These are phyloP conservation scores for Peltaster fructicola DNA, from an alignment of 2,329 filamentous ascomycete genomes.

Conservation along the genomic window DNA sequence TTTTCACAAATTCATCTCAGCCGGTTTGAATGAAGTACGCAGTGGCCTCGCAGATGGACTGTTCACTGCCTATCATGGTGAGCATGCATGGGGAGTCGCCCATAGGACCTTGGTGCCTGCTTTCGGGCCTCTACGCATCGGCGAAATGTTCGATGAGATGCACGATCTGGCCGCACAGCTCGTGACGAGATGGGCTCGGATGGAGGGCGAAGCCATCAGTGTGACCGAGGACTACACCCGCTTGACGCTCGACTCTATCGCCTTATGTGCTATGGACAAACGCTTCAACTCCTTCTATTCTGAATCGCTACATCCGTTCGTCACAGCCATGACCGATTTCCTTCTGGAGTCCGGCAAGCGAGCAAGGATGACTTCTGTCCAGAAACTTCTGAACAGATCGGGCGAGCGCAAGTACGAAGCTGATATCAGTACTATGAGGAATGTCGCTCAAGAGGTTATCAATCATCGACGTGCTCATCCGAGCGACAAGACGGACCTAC, in stretches of 20 bases:
- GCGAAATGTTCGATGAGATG: slow-evolving; percentile 49
- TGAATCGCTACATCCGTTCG: slow-evolving; percentile 49
- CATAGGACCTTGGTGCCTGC: slow-evolving; percentile 46
- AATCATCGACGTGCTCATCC: slow-evolving; percentile 2
- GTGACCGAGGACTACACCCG: slow-evolving; percentile 52
- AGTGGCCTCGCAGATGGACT: slow-evolving; percentile 46
- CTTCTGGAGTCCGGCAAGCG: slow-evolving; percentile 27
- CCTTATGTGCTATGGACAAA: slow-evolving; percentile 49
- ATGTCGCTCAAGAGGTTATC: slow-evolving; percentile 12
- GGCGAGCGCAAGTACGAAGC: slow-evolving; percentile 17
- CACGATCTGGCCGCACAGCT: slow-evolving; percentile 34
- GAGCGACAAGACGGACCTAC: slow-evolving; percentile 30
- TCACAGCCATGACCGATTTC: slow-evolving; percentile 45
- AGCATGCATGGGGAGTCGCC: slow-evolving; percentile 10
- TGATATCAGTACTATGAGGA: slow-evolving; percentile 19
- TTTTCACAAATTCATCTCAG: slow-evolving; percentile 41
- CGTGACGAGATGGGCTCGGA: slow-evolving; percentile 49
- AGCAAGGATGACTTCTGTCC: slow-evolving; percentile 22
- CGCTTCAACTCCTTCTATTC: slow-evolving; percentile 62
- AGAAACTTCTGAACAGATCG: slow-evolving; percentile 1
- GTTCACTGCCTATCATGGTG: slow-evolving; percentile 38
- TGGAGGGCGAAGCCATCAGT: slow-evolving; percentile 37
- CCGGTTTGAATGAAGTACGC: slow-evolving; percentile 36
- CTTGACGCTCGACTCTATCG: slow-evolving; percentile 52
- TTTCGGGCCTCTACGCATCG: slow-evolving; percentile 50